Evolutionary conservation across 305 asterid genomes (phyloP), one percentile per base, ranked within the genome.

Genomic region (Galium porrigens): DNA sequence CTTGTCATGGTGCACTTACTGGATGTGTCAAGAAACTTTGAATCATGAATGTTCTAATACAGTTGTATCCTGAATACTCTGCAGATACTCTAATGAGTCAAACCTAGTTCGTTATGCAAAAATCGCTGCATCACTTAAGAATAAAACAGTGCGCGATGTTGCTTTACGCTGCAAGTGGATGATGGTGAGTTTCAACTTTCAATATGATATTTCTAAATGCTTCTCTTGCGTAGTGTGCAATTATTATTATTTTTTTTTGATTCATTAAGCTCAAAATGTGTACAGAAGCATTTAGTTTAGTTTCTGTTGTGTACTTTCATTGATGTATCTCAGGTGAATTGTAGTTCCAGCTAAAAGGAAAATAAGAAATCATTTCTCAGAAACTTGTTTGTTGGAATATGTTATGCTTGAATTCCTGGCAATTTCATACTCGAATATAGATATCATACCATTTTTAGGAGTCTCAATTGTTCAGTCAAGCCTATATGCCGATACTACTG

Each of bases 91-190:
- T 15, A 65, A 87, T 11, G 96, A 90, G 66, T 74, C 94, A 59
- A 84, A 70, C 81, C 78, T 90, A 32, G 78, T 77, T 64, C 82
- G 89, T 29, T 90, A 90, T 70, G 94, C 97, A 1, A 90, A 88
- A 85, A 90, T 90, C 67, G 94, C 97, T 8, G 82, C 83, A 82
- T 80, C 63, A 70, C 75, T 90, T 32, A 81, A 84, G 62, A 85
- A 78, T 66, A 90, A 90, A 82, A 88, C 95, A 8, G 94, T 90
- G 3, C 86, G 97, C 1, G 97, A 90, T 69, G 97, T 90, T 72
- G 97, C 97, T 57, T 68, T 90, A 71, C 95, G 97, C 51, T 90
- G 86, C 80, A 82, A 83, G 82, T 90, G 97, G 97, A 86, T 89
- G 90, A 78, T 82, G 55, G 97, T 90, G 72, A 74, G 89, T 78